phyloP scores from a whole-genome alignment of 83 land plant species.

The Thuja plicata region DNA sequence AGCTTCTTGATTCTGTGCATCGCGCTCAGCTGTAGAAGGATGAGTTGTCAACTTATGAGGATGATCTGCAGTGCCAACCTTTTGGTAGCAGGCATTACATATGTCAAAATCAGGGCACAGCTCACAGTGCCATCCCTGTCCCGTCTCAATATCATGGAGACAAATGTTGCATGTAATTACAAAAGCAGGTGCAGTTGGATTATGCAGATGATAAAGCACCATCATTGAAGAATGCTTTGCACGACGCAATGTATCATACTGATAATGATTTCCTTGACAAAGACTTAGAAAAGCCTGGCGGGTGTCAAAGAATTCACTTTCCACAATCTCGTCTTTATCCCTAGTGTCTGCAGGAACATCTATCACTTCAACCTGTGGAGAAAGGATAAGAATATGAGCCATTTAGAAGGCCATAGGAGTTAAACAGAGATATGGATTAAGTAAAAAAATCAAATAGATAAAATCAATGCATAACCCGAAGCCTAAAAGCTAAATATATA shows the following conservation, averaged over 20 bases:
- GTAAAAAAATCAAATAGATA: neutral
- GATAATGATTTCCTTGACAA: conserved; percentile 99
- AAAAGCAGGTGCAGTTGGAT: conserved; percentile 98
- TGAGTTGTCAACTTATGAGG: conserved; percentile 83
- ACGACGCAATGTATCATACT: conserved; percentile 96
- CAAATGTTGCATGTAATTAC: conserved; percentile 89
- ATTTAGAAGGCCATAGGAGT: neutral
- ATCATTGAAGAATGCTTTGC: conserved; percentile 99
- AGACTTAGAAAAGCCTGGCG: conserved; percentile 96
- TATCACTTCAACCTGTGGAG: conserved; percentile 59
- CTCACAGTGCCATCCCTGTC: conserved; percentile 99
- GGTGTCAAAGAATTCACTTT: conserved; percentile 98
- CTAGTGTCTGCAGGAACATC: conserved; percentile 78
- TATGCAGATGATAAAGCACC: conserved; percentile 98
- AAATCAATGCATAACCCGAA: neutral
- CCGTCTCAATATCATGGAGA: conserved; percentile 87
- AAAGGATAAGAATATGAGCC: neutral
- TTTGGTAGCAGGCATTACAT: conserved; percentile 78
- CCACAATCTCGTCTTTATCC: conserved; percentile 93
- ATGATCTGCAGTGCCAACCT: conserved; percentile 71
- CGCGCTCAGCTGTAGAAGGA: conserved; percentile 63
- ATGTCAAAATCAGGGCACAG: conserved; percentile 95
- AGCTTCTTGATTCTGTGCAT: conserved; percentile 95
- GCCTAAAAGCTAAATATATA: neutral
- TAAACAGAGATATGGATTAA: neutral